Evolutionary conservation across 1,284 basidiomycete species (phyloP).

Genomic region (Ustilago crameri): DNA sequence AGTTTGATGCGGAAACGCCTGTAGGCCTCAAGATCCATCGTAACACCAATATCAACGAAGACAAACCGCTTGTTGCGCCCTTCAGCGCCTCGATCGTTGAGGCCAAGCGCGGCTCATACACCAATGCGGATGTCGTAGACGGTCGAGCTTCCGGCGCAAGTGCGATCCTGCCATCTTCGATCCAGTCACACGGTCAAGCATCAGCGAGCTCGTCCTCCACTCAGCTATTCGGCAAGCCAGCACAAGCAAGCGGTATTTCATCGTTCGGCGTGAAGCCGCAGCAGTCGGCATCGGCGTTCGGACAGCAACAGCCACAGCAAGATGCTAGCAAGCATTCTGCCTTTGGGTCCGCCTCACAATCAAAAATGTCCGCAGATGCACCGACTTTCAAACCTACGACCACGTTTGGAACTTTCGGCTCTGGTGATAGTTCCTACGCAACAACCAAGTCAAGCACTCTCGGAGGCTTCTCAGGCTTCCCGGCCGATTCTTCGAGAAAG

Average conservation of each 20-base stretch:
- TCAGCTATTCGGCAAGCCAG: constrained; percentile 4
- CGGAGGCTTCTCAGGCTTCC: constrained; percentile 10
- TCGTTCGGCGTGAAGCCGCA: constrained; percentile 11
- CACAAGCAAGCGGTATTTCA: not conserved
- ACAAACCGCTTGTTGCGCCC: constrained; percentile 67
- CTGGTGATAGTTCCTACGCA: not conserved
- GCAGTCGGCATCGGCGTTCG: constrained; percentile 14
- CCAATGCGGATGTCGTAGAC: constrained; percentile 81
- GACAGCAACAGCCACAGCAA: constrained; percentile 11
- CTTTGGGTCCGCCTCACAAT: constrained; percentile 10
- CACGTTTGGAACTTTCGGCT: not conserved
- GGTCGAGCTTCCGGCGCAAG: constrained; percentile 69
- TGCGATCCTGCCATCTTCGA: constrained; percentile 4
- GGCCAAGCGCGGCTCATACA: constrained; percentile 75
- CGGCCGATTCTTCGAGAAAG: constrained; percentile 1
- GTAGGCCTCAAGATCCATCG: constrained; percentile 41
- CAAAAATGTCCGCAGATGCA: constrained; percentile 31
- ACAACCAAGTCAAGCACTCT: constrained; percentile 3
- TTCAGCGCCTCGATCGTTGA: constrained; percentile 76
- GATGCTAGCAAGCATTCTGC: constrained; percentile 6
- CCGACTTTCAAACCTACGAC: constrained; percentile 19
- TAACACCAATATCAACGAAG: constrained; percentile 72
- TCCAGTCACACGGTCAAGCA: not conserved
- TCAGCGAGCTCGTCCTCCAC: not conserved
- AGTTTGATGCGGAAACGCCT: constrained; percentile 36